A percentile compares a stretch with the other conserved stretches of the same genome.
phyloP scores from a whole-genome alignment of 768 basidiomycete species.

The Tylopilus sp. region DNA sequence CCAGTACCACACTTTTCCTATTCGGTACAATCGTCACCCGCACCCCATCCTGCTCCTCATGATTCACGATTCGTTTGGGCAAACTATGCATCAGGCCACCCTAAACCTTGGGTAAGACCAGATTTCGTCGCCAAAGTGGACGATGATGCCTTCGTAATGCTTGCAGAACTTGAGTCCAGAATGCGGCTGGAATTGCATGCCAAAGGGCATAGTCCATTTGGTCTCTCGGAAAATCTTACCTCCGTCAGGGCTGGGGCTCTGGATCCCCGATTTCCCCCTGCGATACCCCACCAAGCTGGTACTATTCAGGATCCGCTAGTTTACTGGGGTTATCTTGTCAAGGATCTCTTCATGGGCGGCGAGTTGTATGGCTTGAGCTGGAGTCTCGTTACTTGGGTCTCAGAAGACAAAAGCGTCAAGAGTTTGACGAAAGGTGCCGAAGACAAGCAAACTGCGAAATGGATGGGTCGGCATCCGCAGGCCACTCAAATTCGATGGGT shows the following conservation, averaged over 20 bases:
- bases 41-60: conserved; percentile 66
- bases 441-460: conserved; percentile 90
- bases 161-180: conserved; percentile 90
- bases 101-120: conserved; percentile 74
- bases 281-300: conserved; percentile 7
- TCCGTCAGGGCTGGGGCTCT: neutral
- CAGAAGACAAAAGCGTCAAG: conserved; percentile 68
- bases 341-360: conserved; percentile 92
- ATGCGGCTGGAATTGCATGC: conserved; percentile 72
- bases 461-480: conserved; percentile 86
- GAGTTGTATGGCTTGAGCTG: conserved; percentile 90
- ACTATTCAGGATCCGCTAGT: conserved; percentile 60
- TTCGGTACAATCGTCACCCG: conserved; percentile 50
- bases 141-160: conserved; percentile 93
- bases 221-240: conserved; percentile 9
- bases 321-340: conserved; percentile 90
- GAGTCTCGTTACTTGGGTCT: conserved; percentile 83
- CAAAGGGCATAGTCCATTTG: conserved; percentile 29
- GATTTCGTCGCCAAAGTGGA: conserved; percentile 94
- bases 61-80: conserved; percentile 61
- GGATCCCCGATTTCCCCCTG: neutral
- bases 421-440: conserved; percentile 75
- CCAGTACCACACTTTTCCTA: conserved; percentile 58
- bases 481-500: conserved; percentile 81
- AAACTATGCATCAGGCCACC: conserved; percentile 41